A percentile compares a stretch with the other conserved stretches of the same genome.
Conservation (phyloP, 2,329 filamentous ascomycete genomes). For the Penicillium sp. region DNA sequence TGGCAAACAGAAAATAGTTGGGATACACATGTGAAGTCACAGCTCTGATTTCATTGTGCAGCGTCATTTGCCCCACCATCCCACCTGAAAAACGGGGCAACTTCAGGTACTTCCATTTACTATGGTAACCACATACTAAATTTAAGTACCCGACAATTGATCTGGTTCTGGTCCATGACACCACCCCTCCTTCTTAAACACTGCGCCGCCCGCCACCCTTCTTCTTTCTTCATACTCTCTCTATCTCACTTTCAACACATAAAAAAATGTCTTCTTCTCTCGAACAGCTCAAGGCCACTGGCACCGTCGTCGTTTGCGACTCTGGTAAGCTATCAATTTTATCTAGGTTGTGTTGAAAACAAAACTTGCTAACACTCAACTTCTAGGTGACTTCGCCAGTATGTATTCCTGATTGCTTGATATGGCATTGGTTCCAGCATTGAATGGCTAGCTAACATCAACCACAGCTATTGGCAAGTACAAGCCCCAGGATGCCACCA, state of each 20-base stretch:
- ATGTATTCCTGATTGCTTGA: constrained; percentile 45
- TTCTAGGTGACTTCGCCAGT: constrained; percentile 73
- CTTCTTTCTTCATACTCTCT: constrained; percentile 22
- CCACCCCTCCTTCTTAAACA: constrained; percentile 26
- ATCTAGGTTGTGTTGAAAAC: constrained; percentile 6
- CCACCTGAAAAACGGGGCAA: constrained; percentile 15
- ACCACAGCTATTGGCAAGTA: constrained; percentile 90
- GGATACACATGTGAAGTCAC: background rate
- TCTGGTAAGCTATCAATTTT: constrained; percentile 65
- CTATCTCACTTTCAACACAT: background rate
- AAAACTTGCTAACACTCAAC: constrained; percentile 28
- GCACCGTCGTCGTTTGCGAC: constrained; percentile 97
- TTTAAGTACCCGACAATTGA: constrained; percentile 15
- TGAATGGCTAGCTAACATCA: constrained; percentile 15
- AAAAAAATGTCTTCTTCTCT: constrained; percentile 76
- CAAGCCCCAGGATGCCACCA: constrained; percentile 99
- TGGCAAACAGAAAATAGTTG: background rate
- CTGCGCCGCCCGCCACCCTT: constrained; percentile 20
- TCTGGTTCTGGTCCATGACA: constrained; percentile 17
- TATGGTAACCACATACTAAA: constrained; percentile 13
- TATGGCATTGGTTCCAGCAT: background rate
- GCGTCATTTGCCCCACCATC: constrained; percentile 30
- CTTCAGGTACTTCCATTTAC: constrained; percentile 13
- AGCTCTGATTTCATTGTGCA: constrained; percentile 23
- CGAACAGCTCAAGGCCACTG: constrained; percentile 93